These are phyloP conservation scores for Asterella californica DNA, from an alignment of 225 moss, liverwort and hornwort species.

Conservation along the genomic window DNA sequence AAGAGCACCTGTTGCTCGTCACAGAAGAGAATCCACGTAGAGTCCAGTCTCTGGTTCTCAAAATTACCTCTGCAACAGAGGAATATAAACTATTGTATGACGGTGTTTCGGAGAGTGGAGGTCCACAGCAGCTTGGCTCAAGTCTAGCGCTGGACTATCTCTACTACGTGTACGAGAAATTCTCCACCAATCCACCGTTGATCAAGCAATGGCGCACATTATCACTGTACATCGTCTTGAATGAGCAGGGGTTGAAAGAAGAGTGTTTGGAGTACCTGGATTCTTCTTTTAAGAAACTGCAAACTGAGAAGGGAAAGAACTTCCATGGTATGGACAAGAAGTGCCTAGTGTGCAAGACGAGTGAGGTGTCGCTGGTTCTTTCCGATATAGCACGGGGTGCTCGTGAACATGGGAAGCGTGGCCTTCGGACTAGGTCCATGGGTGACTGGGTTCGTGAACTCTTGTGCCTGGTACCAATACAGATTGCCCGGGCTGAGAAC, in stretches of 20 bases:
- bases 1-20: neutral
- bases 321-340: slow-evolving; percentile 26
- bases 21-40: neutral
- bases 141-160: slow-evolving; percentile 50
- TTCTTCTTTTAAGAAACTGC: slow-evolving; percentile 31
- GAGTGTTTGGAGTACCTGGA: slow-evolving; percentile 34
- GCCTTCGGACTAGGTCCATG: slow-evolving; percentile 11
- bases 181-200: slow-evolving; percentile 47
- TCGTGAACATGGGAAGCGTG: neutral
- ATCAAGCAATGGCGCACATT: neutral
- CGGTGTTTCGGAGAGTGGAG: neutral
- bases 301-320: slow-evolving; percentile 49
- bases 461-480: slow-evolving; percentile 55
- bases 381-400: neutral
- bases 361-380: neutral
- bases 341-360: neutral
- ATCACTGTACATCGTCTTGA: slow-evolving; percentile 10
- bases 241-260: slow-evolving; percentile 8
- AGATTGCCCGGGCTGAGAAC: slow-evolving; percentile 61
- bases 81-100: neutral
- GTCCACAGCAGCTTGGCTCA: neutral
- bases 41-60: neutral
- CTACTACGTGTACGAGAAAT: slow-evolving; percentile 56
- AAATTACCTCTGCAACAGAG: slow-evolving; percentile 7
- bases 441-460: slow-evolving; percentile 47